Conservation (phyloP, 1,284 basidiomycete species). For the Ustilago sp. region DNA sequence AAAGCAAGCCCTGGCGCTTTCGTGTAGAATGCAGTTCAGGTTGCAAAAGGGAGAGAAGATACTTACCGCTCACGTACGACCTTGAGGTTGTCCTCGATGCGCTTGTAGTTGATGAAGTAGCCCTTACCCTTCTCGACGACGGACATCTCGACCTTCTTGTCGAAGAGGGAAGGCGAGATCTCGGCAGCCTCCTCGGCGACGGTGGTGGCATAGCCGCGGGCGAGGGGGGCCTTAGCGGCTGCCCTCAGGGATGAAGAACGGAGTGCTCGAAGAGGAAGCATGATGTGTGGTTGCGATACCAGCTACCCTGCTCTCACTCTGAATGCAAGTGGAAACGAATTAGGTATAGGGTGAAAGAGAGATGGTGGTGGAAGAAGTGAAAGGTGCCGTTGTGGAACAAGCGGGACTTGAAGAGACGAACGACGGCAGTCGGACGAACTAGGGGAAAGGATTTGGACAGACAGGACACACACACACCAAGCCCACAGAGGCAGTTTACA, state of each 20-base stretch:
- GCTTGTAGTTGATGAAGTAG: conserved; percentile 69
- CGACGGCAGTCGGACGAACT: conserved; percentile 16
- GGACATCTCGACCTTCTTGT: conserved; percentile 69
- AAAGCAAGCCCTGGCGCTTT: neutral
- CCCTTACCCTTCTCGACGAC: conserved; percentile 67
- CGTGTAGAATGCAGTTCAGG: neutral
- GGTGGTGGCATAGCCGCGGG: conserved; percentile 65
- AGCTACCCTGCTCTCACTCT: conserved; percentile 52
- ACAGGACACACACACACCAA: neutral
- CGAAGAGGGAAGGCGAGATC: conserved; percentile 60
- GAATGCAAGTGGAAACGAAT: conserved; percentile 8
- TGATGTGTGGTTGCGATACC: conserved; percentile 38
- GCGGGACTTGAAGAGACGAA: conserved; percentile 1
- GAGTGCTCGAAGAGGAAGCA: conserved; percentile 58
- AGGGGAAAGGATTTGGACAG: conserved; percentile 16
- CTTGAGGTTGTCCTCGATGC: conserved; percentile 68
- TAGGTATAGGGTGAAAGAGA: conserved; percentile 4
- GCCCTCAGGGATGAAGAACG: conserved; percentile 52
- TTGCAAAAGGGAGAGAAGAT: neutral
- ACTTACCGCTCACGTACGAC: conserved; percentile 66
- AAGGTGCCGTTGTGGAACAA: conserved; percentile 4
- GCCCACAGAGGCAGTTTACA: conserved; percentile 11
- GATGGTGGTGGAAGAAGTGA: conserved; percentile 25
- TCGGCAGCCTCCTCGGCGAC: conserved; percentile 66
- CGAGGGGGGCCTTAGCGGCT: conserved; percentile 52